Percentiles rank a stretch among this genome's conserved stretches.
These are phyloP conservation scores for Dryas drummondii DNA, from an alignment of 306 rosid genomes.

Conservation along the genomic window DNA sequence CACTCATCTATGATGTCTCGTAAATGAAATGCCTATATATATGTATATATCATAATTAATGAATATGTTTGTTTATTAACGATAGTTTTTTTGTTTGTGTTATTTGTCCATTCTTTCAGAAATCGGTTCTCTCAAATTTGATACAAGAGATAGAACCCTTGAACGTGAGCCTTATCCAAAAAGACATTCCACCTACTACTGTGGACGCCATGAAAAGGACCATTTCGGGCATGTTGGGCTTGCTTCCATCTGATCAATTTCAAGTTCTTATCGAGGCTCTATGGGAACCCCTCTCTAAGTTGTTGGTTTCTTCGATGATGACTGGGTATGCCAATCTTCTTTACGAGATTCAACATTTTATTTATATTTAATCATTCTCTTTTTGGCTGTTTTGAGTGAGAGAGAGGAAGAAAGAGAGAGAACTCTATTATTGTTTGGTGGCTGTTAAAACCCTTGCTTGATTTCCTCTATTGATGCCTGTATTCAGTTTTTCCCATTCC, in stretches of 20 bases:
- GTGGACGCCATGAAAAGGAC: conserved; percentile 97
- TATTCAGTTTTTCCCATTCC: conserved; percentile 1
- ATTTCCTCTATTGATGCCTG: background rate
- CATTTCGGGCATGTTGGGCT: conserved; percentile 90
- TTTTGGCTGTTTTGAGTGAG: background rate
- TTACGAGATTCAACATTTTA: background rate
- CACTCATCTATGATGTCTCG: background rate
- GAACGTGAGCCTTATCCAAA: conserved; percentile 78
- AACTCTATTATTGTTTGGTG: background rate
- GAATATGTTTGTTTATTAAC: background rate
- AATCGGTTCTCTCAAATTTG: conserved; percentile 62
- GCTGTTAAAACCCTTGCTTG: background rate
- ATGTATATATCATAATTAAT: background rate
- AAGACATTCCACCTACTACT: conserved; percentile 79
- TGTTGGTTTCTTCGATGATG: conserved; percentile 90
- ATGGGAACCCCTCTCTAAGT: conserved; percentile 90
- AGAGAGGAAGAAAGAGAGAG: background rate
- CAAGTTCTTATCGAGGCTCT: conserved; percentile 82
- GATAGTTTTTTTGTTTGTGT: background rate
- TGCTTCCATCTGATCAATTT: conserved; percentile 90
- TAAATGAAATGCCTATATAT: background rate
- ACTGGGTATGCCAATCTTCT: conserved; percentile 63
- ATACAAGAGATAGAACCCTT: conserved; percentile 93
- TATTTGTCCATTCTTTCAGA: conserved; percentile 34
- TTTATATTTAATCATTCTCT: background rate